Conservation (phyloP, 805 yeast genomes). For the Scheffersomyces coipomensis region DNA sequence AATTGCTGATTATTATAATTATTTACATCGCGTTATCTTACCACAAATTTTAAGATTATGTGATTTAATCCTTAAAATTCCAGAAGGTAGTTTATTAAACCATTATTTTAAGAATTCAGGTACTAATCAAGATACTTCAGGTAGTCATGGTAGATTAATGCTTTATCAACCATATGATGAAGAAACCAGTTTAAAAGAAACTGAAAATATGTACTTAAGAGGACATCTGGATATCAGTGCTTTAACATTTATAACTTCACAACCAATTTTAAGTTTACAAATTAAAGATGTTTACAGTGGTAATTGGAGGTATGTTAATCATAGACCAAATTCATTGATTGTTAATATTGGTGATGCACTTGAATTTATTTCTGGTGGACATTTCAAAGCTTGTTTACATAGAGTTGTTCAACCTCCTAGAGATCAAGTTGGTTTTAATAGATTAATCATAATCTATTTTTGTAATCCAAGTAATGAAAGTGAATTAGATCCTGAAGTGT, state of each 20-base stretch:
- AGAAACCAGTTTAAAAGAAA: slow-evolving; percentile 21
- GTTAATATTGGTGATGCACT: slow-evolving; percentile 43
- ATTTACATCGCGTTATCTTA: slow-evolving; percentile 37
- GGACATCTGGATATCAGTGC: slow-evolving; percentile 49
- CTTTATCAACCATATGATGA: slow-evolving; percentile 21
- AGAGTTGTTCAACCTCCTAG: slow-evolving; percentile 47
- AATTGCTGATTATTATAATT: slow-evolving; percentile 35
- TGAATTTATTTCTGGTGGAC: slow-evolving; percentile 44
- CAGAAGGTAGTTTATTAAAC: slow-evolving; percentile 43
- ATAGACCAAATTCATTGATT: slow-evolving; percentile 35
- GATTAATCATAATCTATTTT: slow-evolving; percentile 44
- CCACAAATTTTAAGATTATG: slow-evolving; percentile 36
- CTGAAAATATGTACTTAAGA: slow-evolving; percentile 42
- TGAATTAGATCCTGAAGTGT: slow-evolving; percentile 39
- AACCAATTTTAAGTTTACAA: slow-evolving; percentile 40
- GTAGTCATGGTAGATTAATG: slow-evolving; percentile 28
- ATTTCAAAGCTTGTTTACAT: slow-evolving; percentile 46
- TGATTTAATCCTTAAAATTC: slow-evolving; percentile 45
- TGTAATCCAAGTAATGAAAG: slow-evolving; percentile 36
- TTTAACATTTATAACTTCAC: slow-evolving; percentile 39
- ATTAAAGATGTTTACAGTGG: slow-evolving; percentile 35
- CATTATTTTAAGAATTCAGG: slow-evolving; percentile 39
- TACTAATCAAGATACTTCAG: slow-evolving; percentile 19
- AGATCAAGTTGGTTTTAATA: slow-evolving; percentile 33
- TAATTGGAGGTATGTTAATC: slow-evolving; percentile 39